Evolutionary conservation across 2,329 filamentous ascomycete genomes (phyloP).

Genomic region (Ophiostoma quercus): DNA sequence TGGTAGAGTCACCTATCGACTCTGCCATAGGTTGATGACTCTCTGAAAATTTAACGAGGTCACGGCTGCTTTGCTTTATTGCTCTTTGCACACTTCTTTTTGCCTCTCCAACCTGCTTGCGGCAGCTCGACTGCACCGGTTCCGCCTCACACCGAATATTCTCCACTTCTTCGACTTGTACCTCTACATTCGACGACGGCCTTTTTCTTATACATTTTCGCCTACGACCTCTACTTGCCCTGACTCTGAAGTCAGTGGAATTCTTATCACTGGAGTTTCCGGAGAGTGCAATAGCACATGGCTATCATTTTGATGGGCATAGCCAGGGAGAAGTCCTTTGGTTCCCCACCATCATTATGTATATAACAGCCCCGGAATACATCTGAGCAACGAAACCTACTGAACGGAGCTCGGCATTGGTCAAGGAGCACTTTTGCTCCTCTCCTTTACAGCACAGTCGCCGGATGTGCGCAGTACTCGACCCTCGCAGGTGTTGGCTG

Average conservation of each 20-base stretch:
- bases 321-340: background rate
- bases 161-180: background rate
- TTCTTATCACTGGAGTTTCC: background rate
- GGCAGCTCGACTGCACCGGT: background rate
- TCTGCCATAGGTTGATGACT: background rate
- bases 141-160: background rate
- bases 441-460: background rate
- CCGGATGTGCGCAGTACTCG: background rate
- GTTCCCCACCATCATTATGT: background rate
- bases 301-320: background rate
- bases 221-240: background rate
- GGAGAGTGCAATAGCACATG: background rate
- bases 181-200: background rate
- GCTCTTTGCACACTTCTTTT: background rate
- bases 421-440: background rate
- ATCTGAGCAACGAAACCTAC: background rate
- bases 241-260: background rate
- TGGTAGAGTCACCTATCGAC: conserved; percentile 29
- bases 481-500: background rate
- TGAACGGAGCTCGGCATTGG: background rate
- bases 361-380: background rate
- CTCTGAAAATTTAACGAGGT: background rate
- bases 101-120: background rate
- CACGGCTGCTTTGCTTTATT: background rate
- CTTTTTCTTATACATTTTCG: background rate